A percentile compares a stretch with the other conserved stretches of the same genome.
Conservation (phyloP, 2,329 filamentous ascomycete genomes). For the Phyllosticta citriasiana region DNA sequence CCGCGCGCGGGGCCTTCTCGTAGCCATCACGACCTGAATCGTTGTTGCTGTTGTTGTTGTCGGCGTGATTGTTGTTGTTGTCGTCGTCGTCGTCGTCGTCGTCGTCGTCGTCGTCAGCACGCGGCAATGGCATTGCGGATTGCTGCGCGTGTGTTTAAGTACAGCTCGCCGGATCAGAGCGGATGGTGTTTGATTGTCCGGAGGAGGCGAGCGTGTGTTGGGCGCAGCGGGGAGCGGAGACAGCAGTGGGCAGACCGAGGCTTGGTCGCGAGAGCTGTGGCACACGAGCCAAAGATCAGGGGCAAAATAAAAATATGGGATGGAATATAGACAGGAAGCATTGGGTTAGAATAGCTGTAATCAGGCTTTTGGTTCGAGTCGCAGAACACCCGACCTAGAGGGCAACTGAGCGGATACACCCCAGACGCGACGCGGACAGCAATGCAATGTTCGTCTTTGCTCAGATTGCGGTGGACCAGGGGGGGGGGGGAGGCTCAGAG, state of each 20-base stretch:
- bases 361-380: no score
- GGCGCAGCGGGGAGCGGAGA: background rate
- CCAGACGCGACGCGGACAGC: no score
- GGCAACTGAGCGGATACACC: no score
- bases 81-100: background rate
- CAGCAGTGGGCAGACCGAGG: background rate
- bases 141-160: background rate
- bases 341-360: no score
- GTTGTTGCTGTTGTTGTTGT: background rate
- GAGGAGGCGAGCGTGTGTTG: background rate
- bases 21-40: background rate
- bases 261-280: no score
- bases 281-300: no score
- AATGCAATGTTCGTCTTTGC: background rate
- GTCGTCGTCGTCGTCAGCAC: background rate
- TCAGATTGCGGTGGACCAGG: constrained; percentile 10
- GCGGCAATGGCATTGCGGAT: background rate
- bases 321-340: no score
- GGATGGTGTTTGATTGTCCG: constrained; percentile 9
- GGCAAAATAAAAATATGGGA: no score
- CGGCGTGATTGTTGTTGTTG: background rate
- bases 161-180: background rate
- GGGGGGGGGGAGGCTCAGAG: constrained; percentile 7
- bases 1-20: background rate
- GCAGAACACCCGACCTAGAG: no score